Base-by-base conservation (phyloP, 2,329 filamentous ascomycete genomes). In the Fusarium austroafricanum region DNA sequence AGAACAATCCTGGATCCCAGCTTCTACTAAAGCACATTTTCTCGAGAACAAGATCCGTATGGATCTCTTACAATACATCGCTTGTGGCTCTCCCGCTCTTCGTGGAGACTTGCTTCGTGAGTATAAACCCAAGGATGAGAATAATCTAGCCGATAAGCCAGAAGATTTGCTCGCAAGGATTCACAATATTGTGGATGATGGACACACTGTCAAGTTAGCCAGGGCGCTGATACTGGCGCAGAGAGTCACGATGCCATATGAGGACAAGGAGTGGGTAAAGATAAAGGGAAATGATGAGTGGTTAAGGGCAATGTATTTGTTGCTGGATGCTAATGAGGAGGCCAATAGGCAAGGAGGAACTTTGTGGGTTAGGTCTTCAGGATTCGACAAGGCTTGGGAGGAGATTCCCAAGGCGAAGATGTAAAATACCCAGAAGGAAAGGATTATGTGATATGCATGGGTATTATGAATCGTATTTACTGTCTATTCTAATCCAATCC, bases 21-120 rank as follows among this genome's bases (percentile, higher is more conserved):
- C 79, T 1, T 81, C 83, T 10, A 81, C 82, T 46, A 95, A 94
- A 75, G 81, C 84, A 14, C 88, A 92, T 8, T 80, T 97, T 0
- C 82, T 97, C 10, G 91, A 96, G 78, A 94, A 89, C 87, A 97
- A 96, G 78, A 91, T 90, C 49, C 87, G 93, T 40, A 79, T 89
- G 70, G 92, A 96, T 75, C 80, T 97, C 8, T 74, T 89, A 8
- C 83, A 93, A 79, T 97, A 96, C 76, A 86, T 90, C 1, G 91
- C 90, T 2, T 84, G 91, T 11, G 86, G 85, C 5, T 85, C 84
- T 2, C 90, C 93, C 1, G 78, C 84, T 1, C 83, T 94, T 1
- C 79, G 84, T 0, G 58, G 87, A 0, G 83, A 89, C 5, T 84
- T 89, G 46, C 85, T 97, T 53, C 78, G 77, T 1, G 75, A 78